Evolutionary conservation across 148 eudicot species (phyloP), one percentile per base, ranked within the genome.

Genomic region (Rhododendron mucronatum): DNA sequence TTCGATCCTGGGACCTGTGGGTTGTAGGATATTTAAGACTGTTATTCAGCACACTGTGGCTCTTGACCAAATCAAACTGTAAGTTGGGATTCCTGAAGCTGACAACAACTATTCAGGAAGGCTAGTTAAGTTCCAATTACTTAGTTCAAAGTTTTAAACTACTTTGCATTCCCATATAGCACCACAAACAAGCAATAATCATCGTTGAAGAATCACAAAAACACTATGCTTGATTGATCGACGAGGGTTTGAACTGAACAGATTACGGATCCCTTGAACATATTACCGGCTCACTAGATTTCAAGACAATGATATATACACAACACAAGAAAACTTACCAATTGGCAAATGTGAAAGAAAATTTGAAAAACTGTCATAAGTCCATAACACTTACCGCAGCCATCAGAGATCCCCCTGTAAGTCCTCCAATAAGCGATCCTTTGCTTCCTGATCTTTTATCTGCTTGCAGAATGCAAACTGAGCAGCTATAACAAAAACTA

Each of bases 371-470:
- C 39, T 28, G 6, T 71, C 39, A 71, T 11, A 30, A 30, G 30
- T 30, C 0, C 0, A 30, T 30, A 71, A 28, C 76, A 71, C 76
- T 71, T 71, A 30, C 39, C 13, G 76, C 76, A 71, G 76, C 76
- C 76, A 71, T 71, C 18, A 71, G 76, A 71, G 76, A 71, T 30
- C 76, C 76, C 75, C 76, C 76, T 71, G 76, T 71, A 28, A 71
- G 18, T 71, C 76, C 76, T 71, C 76, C 76, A 11, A 71, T 30
- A 71, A 71, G 76, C 2, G 76, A 71, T 30, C 76, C 76, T 71
- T 71, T 71, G 76, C 76, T 71, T 71, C 76, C 76, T 4, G 76
- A 71, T 71, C 76, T 71, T 71, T 13, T 13, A 71, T 71, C 39
- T 71, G 16, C 18, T 28, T 12, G 18, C 39, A 71, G 76, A 71